These are phyloP conservation scores for Filobasidium wieringae DNA, from an alignment of 768 basidiomycete species.

Conservation along the genomic window DNA sequence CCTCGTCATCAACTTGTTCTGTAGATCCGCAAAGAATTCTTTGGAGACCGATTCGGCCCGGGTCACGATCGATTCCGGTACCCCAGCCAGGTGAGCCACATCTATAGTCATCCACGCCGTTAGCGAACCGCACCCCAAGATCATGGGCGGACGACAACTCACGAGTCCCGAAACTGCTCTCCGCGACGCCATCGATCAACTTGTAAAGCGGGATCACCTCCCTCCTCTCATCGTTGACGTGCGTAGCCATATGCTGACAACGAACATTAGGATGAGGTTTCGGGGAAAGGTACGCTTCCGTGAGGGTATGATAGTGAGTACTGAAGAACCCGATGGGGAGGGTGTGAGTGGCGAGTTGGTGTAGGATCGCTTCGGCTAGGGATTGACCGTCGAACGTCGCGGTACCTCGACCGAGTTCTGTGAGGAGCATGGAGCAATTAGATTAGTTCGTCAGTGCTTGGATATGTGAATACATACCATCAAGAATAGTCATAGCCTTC, in stretches of 20 bases:
- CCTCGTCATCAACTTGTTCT: slow-evolving; percentile 50
- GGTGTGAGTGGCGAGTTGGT: slow-evolving; percentile 85
- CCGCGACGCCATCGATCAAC: slow-evolving; percentile 48
- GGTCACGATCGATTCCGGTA: slow-evolving; percentile 63
- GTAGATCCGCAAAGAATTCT: slow-evolving; percentile 70
- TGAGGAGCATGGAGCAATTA: not conserved
- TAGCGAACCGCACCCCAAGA: not conserved
- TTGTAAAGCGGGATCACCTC: slow-evolving; percentile 91
- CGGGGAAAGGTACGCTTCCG: slow-evolving; percentile 73
- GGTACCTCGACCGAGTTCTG: slow-evolving; percentile 89
- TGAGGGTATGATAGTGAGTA: slow-evolving; percentile 91
- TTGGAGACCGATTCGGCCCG: slow-evolving; percentile 77
- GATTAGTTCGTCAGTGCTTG: not conserved
- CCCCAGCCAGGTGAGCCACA: slow-evolving; percentile 88
- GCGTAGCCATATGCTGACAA: slow-evolving; percentile 90
- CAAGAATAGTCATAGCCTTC: slow-evolving; percentile 82
- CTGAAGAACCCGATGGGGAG: slow-evolving; percentile 90
- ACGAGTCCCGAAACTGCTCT: slow-evolving; percentile 38
- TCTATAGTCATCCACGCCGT: slow-evolving; percentile 15
- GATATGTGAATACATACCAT: slow-evolving; percentile 51
- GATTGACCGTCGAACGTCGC: slow-evolving; percentile 99
- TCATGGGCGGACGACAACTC: slow-evolving; percentile 13
- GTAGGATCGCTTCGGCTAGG: slow-evolving; percentile 87
- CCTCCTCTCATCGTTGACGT: slow-evolving; percentile 81
- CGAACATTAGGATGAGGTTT: slow-evolving; percentile 67